Base-by-base conservation (phyloP, 106 monocot genomes). In the Phalaenopsis equestris region DNA sequence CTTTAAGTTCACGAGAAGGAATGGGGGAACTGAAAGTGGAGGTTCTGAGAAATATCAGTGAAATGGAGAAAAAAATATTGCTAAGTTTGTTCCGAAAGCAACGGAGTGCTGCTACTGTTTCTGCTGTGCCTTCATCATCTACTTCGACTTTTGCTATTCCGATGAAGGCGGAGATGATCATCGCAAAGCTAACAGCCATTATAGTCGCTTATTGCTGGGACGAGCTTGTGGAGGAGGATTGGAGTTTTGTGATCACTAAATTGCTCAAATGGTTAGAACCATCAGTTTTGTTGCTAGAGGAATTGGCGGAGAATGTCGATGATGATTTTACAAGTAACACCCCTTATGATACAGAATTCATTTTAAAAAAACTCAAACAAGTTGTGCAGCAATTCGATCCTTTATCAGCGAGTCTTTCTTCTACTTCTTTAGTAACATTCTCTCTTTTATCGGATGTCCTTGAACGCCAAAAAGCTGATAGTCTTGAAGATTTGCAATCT, bases 121-220 rank as follows among this genome's bases (percentile, higher is more conserved):
- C 79, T 14, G 78, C 72, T 81, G 43, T 45, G 74, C 46, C 37
- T 67, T 55, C 70, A 10, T 65, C 73, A 39, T 77, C 80, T 6
- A 75, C 30, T 56, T 55, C 24, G 0, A 56, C 2, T 15, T 73
- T 48, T 75, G 47, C 42, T 80, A 81, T 81, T 45, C 80, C 87
- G 42, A 77, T 76, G 45, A 75, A 61, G 45, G 67, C 64, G 77
- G 87, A 92, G 77, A 75, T 90, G 74, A 82, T 83, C 41, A 80
- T 86, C 55, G 79, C 85, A 70, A 98, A 91, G 77, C 64, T 98
- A 81, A 89, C 83, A 68, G 92, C 87, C 55, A 86, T 94, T 78
- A 80, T 86, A 83, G 86, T 89, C 83, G 94, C 90, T 19, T 94
- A 98, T 87, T 98, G 98, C 78, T 92, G 91, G 94, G 79, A 77